phyloP scores from a whole-genome alignment of 768 basidiomycete genomes.

The Albatrellus ellisii region DNA sequence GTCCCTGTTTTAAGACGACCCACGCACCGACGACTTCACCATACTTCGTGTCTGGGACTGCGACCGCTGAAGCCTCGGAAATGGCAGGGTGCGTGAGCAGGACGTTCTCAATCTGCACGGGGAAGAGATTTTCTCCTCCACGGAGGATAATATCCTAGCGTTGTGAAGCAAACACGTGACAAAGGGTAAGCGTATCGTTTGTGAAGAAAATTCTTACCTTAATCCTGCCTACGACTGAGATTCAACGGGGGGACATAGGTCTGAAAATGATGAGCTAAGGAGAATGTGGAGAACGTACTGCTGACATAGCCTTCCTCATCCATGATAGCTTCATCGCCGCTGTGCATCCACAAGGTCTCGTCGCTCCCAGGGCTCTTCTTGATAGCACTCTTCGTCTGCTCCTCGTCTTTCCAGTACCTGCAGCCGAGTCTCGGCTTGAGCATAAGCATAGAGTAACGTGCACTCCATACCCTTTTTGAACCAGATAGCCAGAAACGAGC shows the following conservation, averaged over 20 bases:
- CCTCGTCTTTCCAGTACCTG: slow-evolving; percentile 69
- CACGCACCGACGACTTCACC: slow-evolving; percentile 78
- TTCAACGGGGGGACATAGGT: neutral
- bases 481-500: slow-evolving; percentile 57
- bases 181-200: neutral
- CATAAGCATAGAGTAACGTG: neutral
- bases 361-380: slow-evolving; percentile 31
- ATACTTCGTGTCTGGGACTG: slow-evolving; percentile 54
- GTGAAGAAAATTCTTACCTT: slow-evolving; percentile 34
- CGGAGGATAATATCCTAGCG: slow-evolving; percentile 74
- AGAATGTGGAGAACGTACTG: slow-evolving; percentile 31
- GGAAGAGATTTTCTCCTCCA: slow-evolving; percentile 80
- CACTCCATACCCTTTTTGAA: slow-evolving; percentile 56
- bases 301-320: slow-evolving; percentile 70
- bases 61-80: slow-evolving; percentile 58
- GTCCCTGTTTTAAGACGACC: slow-evolving; percentile 33
- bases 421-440: neutral
- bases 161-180: neutral
- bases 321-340: slow-evolving; percentile 71
- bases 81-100: slow-evolving; percentile 42
- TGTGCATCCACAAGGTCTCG: slow-evolving; percentile 68
- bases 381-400: slow-evolving; percentile 51
- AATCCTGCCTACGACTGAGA: slow-evolving; percentile 60
- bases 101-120: slow-evolving; percentile 75
- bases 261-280: neutral